Evolutionary conservation across 129 eudicot species (phyloP).

Genomic region (Lonicera japonica): DNA sequence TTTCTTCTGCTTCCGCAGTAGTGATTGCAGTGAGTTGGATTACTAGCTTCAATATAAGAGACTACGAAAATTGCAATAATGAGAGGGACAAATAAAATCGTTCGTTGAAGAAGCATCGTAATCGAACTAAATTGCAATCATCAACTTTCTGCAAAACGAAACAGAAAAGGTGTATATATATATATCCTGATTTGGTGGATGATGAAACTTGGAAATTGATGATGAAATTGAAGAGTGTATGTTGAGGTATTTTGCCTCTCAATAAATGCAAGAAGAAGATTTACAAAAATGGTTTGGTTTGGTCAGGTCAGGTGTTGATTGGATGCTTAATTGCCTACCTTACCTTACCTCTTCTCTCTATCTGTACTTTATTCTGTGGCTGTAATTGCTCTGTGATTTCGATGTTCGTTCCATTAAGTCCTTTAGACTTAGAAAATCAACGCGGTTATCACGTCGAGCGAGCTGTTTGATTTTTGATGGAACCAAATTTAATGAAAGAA

Average conservation of each 20-base stretch:
- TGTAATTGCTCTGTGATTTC: conserved; percentile 7
- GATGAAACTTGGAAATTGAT: not conserved
- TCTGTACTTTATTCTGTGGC: not conserved
- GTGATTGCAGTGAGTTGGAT: conserved; percentile 19
- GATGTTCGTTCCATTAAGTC: not conserved
- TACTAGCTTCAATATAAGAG: conserved; percentile 9
- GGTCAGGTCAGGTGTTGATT: too few relatives aligned
- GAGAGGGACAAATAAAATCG: conserved; percentile 6
- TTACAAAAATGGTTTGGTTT: not conserved
- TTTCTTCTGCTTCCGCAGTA: conserved; percentile 19
- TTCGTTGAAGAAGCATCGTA: not conserved
- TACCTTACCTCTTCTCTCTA: not conserved
- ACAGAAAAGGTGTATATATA: not conserved
- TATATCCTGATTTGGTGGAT: not conserved
- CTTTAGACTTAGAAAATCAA: too few relatives aligned
- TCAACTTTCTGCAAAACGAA: not conserved
- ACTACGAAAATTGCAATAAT: conserved; percentile 9
- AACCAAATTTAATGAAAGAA: too few relatives aligned
- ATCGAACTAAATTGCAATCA: not conserved
- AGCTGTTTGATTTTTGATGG: too few relatives aligned
- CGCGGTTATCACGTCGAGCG: not conserved
- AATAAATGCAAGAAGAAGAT: not conserved
- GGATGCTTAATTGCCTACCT: not conserved
- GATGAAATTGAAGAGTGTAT: conserved; percentile 22
- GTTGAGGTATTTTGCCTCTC: conserved; percentile 12